Conservation (phyloP, 805 yeast genomes). For the Candida corydali region DNA sequence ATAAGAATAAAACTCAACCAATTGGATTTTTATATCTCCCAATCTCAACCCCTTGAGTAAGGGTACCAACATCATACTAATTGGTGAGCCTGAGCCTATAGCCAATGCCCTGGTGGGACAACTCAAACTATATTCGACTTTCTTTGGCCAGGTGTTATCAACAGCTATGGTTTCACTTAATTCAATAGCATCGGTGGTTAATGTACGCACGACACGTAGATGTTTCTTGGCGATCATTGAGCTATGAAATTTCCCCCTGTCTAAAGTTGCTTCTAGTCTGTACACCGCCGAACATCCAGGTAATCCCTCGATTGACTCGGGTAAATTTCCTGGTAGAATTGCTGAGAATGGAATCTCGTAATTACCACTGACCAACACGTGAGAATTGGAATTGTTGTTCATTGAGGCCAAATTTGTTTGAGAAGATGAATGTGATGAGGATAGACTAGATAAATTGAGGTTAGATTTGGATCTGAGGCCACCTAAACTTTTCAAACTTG, state of each 20-base stretch:
- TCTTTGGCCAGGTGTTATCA: slow-evolving; percentile 92
- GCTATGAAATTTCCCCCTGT: slow-evolving; percentile 72
- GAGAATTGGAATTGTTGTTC: slow-evolving; percentile 15
- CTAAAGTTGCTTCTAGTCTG: slow-evolving; percentile 73
- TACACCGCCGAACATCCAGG: slow-evolving; percentile 74
- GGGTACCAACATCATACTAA: slow-evolving; percentile 72
- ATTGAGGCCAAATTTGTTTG: slow-evolving; percentile 15
- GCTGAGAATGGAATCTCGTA: slow-evolving; percentile 89
- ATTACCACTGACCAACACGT: slow-evolving; percentile 63
- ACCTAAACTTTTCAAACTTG: slow-evolving; percentile 30
- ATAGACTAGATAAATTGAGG: slow-evolving; percentile 13
- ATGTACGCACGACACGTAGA: slow-evolving; percentile 77
- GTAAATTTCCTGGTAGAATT: slow-evolving; percentile 75
- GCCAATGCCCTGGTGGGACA: slow-evolving; percentile 88
- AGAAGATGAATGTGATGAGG: slow-evolving; percentile 19
- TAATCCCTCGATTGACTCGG: slow-evolving; percentile 88
- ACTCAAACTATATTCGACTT: slow-evolving; percentile 84
- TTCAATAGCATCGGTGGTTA: slow-evolving; percentile 84
- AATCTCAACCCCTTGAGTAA: slow-evolving; percentile 72
- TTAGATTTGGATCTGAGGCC: slow-evolving; percentile 32
- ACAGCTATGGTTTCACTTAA: slow-evolving; percentile 88
- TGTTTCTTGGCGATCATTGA: slow-evolving; percentile 65
- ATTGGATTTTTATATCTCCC: slow-evolving; percentile 65
- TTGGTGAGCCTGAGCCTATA: slow-evolving; percentile 73
- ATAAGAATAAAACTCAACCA: slow-evolving; percentile 65